Evolutionary conservation across 2,329 filamentous ascomycete genomes (phyloP).

Genomic region (Parastagonospora avenae): DNA sequence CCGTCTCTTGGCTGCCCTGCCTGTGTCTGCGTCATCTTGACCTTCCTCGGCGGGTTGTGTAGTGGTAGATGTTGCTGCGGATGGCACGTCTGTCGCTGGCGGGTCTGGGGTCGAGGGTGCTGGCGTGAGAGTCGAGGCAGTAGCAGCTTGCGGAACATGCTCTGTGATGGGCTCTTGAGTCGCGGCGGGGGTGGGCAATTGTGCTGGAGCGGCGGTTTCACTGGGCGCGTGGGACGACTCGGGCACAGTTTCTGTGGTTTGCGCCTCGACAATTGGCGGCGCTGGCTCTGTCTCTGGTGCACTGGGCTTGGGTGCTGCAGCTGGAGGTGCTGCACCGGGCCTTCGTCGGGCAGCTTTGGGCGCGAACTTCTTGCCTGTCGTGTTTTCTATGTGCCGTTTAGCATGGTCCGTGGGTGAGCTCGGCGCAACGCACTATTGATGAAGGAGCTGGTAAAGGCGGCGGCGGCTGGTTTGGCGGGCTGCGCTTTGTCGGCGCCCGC

Average conservation of each 20-base stretch:
- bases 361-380: conserved; percentile 54
- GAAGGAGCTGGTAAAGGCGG: conserved; percentile 34
- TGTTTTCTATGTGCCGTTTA: conserved; percentile 40
- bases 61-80: not conserved
- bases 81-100: not conserved
- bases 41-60: not conserved
- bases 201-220: conserved; percentile 15
- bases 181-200: conserved; percentile 30
- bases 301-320: conserved; percentile 11
- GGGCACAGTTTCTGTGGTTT: conserved; percentile 10
- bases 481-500: conserved; percentile 24
- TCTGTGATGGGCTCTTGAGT: conserved; percentile 25
- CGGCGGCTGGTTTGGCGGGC: conserved; percentile 21
- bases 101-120: not conserved
- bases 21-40: conserved; percentile 13
- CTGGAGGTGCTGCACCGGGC: conserved; percentile 40
- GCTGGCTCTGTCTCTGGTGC: conserved; percentile 17
- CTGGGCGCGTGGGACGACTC: conserved; percentile 9
- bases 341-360: conserved; percentile 54
- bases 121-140: not conserved
- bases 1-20: conserved; percentile 28
- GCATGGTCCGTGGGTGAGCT: conserved; percentile 12
- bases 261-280: conserved; percentile 18
- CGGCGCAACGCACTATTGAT: conserved; percentile 35
- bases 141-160: conserved; percentile 4